Conservation (phyloP, 495 filamentous ascomycete genomes). For the Penicillium paxilli region DNA sequence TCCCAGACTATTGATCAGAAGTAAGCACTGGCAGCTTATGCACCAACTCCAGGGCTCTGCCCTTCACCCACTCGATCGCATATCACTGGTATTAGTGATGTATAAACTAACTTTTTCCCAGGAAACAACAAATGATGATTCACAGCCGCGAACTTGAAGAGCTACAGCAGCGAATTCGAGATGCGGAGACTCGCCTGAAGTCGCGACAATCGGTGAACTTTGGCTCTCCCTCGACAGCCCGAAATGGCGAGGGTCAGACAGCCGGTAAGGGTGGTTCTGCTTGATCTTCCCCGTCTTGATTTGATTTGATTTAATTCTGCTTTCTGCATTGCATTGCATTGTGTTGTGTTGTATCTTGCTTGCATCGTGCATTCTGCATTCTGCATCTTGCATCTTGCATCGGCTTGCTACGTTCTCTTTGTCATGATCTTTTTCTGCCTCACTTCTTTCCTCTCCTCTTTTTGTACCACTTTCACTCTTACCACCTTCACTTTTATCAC, state of each 20-base stretch:
- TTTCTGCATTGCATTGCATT: constrained; percentile 1
- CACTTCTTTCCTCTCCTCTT: background rate
- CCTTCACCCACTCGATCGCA: too few relatives aligned
- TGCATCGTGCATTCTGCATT: background rate
- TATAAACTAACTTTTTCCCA: constrained; percentile 16
- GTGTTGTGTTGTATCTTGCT: background rate
- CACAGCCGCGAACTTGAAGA: constrained; percentile 80
- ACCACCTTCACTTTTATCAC: too few relatives aligned
- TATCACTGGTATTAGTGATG: too few relatives aligned
- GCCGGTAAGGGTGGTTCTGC: constrained; percentile 25
- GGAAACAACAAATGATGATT: constrained; percentile 69
- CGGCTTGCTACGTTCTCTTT: too few relatives aligned
- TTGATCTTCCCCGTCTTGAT: constrained; percentile 11
- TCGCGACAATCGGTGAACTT: constrained; percentile 29
- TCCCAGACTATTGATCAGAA: constrained; percentile 79
- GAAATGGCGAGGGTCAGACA: constrained; percentile 15
- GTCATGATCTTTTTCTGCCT: background rate
- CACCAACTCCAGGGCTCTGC: too few relatives aligned
- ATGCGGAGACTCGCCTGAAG: constrained; percentile 81
- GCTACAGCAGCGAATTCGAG: constrained; percentile 78
- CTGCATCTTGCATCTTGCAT: background rate
- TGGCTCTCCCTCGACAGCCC: constrained; percentile 2
- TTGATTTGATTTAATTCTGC: background rate
- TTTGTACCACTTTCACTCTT: background rate
- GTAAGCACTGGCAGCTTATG: constrained; percentile 56